Conservation (phyloP, 495 filamentous ascomycete species). For the Sordaria brevicollis region DNA sequence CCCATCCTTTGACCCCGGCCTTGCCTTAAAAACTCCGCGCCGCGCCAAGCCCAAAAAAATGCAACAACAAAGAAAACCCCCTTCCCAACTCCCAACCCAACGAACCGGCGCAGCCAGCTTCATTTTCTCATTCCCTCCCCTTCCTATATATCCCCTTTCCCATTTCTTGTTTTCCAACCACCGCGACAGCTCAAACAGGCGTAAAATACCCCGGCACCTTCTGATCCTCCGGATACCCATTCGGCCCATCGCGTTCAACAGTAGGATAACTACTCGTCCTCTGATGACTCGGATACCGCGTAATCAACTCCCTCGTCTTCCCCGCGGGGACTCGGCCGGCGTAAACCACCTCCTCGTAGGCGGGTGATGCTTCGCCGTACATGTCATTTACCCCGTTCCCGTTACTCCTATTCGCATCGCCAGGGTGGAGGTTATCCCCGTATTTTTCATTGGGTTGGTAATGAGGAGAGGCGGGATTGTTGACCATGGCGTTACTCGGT, state of each 20-base stretch:
- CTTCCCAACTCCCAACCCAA: neutral
- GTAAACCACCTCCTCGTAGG: conserved; percentile 12
- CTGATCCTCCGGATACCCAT: neutral
- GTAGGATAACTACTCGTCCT: conserved; percentile 23
- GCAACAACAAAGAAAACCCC: neutral
- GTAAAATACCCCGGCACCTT: neutral
- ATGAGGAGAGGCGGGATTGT: neutral
- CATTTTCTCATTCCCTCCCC: neutral
- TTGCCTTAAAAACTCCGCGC: neutral
- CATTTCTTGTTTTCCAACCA: too few species aligned
- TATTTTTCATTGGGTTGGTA: neutral
- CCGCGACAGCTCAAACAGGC: neutral
- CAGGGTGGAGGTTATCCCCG: neutral
- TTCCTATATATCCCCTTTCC: neutral
- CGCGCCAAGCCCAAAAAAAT: neutral
- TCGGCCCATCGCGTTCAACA: neutral
- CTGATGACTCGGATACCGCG: conserved; percentile 14
- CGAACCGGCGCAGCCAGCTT: neutral
- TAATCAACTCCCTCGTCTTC: conserved; percentile 2
- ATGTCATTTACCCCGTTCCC: too few species aligned
- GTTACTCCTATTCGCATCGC: too few species aligned
- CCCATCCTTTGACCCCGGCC: neutral
- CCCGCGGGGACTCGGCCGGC: conserved; percentile 14
- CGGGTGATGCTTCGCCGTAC: neutral
- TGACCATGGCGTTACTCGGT: neutral